These are phyloP conservation scores for Dipteronia dyeriana DNA, from an alignment of 345 rosid species.

Conservation along the genomic window DNA sequence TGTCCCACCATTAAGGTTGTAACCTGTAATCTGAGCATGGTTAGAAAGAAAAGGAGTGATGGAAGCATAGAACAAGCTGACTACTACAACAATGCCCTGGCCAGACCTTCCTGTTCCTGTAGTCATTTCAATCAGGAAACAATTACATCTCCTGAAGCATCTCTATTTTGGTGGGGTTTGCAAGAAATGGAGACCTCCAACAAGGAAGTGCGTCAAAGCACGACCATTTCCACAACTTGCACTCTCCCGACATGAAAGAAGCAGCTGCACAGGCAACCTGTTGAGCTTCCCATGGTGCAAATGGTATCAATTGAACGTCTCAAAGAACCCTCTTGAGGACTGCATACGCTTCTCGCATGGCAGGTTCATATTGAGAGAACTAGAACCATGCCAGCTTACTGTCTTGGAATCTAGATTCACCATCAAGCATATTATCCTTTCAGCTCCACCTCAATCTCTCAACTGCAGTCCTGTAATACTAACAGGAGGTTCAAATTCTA, in stretches of 20 bases:
- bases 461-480: neutral
- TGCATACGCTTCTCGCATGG: neutral
- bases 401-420: neutral
- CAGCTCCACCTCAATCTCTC: neutral
- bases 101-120: no score
- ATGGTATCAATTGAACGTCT: neutral
- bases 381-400: neutral
- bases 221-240: neutral
- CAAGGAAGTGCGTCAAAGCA: no score
- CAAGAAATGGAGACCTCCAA: no score
- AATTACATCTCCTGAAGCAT: no score
- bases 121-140: no score
- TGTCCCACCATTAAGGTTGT: neutral
- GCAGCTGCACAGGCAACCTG: neutral
- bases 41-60: conserved; percentile 1
- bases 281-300: conserved; percentile 2
- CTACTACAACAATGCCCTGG: no score
- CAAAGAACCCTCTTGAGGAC: neutral
- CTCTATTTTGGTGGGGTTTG: no score
- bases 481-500: neutral
- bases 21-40: neutral
- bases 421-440: neutral
- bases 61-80: neutral
- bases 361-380: neutral
- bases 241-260: neutral